Evolutionary conservation across 805 yeast genomes (phyloP).

Genomic region (Saccharomycopsis fibuligera): DNA sequence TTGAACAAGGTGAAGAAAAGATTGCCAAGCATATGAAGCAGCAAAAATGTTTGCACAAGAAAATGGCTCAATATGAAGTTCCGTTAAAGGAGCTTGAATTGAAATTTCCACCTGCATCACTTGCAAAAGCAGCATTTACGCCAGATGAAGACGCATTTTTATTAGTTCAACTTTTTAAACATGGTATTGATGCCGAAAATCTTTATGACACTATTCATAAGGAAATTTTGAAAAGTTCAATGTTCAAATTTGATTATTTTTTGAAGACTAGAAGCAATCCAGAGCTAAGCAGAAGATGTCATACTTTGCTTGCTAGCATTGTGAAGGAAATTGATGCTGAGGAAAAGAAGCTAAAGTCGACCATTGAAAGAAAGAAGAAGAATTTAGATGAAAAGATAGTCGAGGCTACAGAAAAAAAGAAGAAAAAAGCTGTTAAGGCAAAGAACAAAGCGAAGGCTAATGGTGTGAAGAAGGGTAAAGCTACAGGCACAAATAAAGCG

Average conservation of each 20-base stretch:
- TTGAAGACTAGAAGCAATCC: conserved; percentile 70
- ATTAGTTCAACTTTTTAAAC: conserved; percentile 68
- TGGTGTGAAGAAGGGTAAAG: not conserved
- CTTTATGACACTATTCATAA: conserved; percentile 74
- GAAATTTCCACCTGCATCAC: conserved; percentile 64
- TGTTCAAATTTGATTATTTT: conserved; percentile 84
- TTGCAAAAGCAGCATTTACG: conserved; percentile 61
- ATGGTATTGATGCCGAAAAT: conserved; percentile 75
- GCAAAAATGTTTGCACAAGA: conserved; percentile 71
- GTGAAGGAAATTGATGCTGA: conserved; percentile 54
- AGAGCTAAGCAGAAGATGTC: conserved; percentile 78
- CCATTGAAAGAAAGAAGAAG: conserved; percentile 13
- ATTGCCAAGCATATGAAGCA: conserved; percentile 58
- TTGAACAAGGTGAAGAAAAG: conserved; percentile 86
- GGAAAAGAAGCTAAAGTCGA: conserved; percentile 2
- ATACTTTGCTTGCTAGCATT: conserved; percentile 68
- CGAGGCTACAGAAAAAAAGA: not conserved
- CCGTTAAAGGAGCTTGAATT: conserved; percentile 78
- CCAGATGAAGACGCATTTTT: conserved; percentile 90
- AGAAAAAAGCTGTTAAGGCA: not conserved
- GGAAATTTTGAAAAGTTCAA: conserved; percentile 63
- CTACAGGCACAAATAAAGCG: not conserved
- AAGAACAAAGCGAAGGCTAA: conserved; percentile 1
- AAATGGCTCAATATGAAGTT: conserved; percentile 59
- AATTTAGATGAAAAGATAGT: conserved; percentile 1